Base-by-base conservation (phyloP, 371 early-diverging fungal genomes). In the Coemansia sp. region DNA sequence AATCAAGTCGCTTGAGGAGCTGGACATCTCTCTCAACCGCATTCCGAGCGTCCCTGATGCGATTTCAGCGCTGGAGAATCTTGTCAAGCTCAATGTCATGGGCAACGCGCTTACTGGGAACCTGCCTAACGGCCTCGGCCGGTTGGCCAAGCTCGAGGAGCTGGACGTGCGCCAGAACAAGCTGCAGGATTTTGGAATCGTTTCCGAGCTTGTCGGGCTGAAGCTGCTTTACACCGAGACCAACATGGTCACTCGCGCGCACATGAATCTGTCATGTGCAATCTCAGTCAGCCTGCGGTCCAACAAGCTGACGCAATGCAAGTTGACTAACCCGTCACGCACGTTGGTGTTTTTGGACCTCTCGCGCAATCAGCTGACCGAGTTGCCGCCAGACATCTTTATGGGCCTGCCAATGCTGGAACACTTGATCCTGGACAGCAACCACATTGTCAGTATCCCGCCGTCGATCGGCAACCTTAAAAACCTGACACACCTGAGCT, bases 1-100 rank as follows among this genome's bases (percentile, higher is more conserved):
- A n/a, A 82, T 93, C 10, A 42, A 68, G 9, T 76, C 83, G 10
- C 78, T 96, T 10, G 78, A 77, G 12, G 83, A 86, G 39, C 82
- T 96, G 16, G 93, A 96, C 71, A 69, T 94, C 52, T 90, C 89
- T 41, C 91, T 91, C 63, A 94, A 94, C 77, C 85, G 89, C 38
- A 90, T 97, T 31, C 65, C 84, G 4, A 77, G 61, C 5, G 80
- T 95, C 20, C 92, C 94, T 2, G 84, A 88, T 10, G 83, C 83
- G 34, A 90, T 94, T 35, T 83, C 90, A 14, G 80, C 88, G 2
- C 77, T 95, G 10, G 65, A 60, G 4, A 78, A 84, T n/a, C 74
- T 96, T 12, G 68, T 72, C 16, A 75, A 79, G n/a, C 74, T 96
- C 9, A 80, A 83, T 52, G 79, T 93, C 2, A 86, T 86, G 59